Conservation (phyloP, 495 filamentous ascomycete genomes). For the Penicillium goetzii region DNA sequence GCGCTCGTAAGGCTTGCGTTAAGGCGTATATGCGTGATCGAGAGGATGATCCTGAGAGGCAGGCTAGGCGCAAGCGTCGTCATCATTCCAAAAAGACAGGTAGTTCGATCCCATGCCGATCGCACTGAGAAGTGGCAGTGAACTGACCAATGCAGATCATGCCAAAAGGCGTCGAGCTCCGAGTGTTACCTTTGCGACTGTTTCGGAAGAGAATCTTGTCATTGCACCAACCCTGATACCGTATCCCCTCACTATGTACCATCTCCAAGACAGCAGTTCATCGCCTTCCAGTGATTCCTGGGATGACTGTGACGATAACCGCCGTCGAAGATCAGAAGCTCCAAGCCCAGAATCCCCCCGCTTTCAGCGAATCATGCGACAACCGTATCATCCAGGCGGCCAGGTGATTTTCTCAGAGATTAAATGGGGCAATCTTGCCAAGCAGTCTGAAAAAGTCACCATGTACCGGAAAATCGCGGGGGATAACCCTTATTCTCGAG, state of each 20-base stretch:
- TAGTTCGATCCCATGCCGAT: neutral
- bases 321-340: slow-evolving; percentile 4
- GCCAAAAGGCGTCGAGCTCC: neutral
- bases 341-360: neutral
- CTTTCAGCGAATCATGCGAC: neutral
- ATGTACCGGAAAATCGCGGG: slow-evolving; percentile 4
- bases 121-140: neutral
- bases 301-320: neutral
- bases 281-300: neutral
- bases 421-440: neutral
- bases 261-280: neutral
- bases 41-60: neutral
- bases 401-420: neutral
- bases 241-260: neutral
- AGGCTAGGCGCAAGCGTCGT: neutral
- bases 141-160: slow-evolving; percentile 2
- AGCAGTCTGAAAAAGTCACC: neutral
- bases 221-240: neutral
- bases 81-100: neutral
- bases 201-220: neutral
- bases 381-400: neutral
- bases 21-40: slow-evolving; percentile 17
- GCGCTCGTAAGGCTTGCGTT: slow-evolving; percentile 30
- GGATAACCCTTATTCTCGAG: slow-evolving; percentile 13
- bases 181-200: neutral